Percentiles rank a stretch among this genome's conserved stretches.
Evolutionary conservation across 495 filamentous ascomycete genomes (phyloP).

Genomic region (Aspergillus incahuasiensis): DNA sequence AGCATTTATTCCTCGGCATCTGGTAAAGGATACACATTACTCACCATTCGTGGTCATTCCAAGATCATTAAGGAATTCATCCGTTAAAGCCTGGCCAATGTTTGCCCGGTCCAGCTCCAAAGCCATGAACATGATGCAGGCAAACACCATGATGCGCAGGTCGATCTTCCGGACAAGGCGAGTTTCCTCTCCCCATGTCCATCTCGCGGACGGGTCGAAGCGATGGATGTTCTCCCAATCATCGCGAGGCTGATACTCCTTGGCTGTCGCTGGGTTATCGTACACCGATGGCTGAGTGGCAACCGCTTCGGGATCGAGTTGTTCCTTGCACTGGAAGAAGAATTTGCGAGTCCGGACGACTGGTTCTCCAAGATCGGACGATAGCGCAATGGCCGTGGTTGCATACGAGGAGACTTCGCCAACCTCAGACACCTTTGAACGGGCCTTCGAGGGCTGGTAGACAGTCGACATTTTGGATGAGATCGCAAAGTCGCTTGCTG

Average conservation of each 20-base stretch:
- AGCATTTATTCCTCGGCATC: background rate
- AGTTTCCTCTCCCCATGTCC: constrained; percentile 2
- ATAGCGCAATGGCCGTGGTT: background rate
- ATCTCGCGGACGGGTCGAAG: background rate
- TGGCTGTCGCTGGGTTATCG: constrained; percentile 45
- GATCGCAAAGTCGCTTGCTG: background rate
- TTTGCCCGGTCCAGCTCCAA: constrained; percentile 56
- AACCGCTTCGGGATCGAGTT: constrained; percentile 42
- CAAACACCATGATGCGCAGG: constrained; percentile 27
- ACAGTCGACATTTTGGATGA: constrained; percentile 3
- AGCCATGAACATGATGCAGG: constrained; percentile 58
- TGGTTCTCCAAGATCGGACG: constrained; percentile 16
- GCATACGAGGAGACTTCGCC: constrained; percentile 1
- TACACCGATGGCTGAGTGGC: constrained; percentile 54
- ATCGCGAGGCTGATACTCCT: constrained; percentile 45
- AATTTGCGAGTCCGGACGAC: too few relatives aligned
- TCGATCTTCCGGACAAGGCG: constrained; percentile 22
- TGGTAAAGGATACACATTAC: constrained; percentile 51
- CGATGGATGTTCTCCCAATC: constrained; percentile 29
- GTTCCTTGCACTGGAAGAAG: constrained; percentile 14
- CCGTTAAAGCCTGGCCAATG: constrained; percentile 50
- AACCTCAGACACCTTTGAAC: background rate
- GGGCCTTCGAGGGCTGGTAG: constrained; percentile 3
- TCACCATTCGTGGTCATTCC: constrained; percentile 47
- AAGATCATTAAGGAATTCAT: constrained; percentile 51